Evolutionary conservation across 768 basidiomycete species (phyloP), one percentile per base, ranked within the genome.

Genomic region (Cantharellus anzutake): DNA sequence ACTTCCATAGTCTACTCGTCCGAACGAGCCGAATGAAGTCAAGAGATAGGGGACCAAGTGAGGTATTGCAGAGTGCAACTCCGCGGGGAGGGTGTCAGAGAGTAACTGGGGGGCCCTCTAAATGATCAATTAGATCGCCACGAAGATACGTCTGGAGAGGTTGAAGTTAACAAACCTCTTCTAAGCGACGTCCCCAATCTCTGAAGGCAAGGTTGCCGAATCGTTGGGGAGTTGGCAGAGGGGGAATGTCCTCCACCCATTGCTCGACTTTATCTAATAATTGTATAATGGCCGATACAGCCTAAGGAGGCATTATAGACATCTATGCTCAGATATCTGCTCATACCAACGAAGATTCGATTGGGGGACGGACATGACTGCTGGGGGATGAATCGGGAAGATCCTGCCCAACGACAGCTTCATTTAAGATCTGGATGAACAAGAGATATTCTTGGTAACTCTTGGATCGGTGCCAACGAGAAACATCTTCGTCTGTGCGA

Each of bases 201-300:
- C 92, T 75, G 66, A 97, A 98, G 0, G 88, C 83, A 16, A 92
- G 78, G 70, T 97, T 96, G 1, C 94, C 94, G 67, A 86, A 99
- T 5, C 91, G 77, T 64, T 96, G 93, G 3, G 84, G 78, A 4
- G 82, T 78, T 42, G 77, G 68, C 3, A 79, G 75, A 0, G 83
- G 80, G 2, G 92, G 92, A 4, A 92, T 84, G 37, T 83, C 81
- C 42, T 85, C 80, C 35, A 92, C 80, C 88, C 89, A 90, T 1
- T 63, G 62, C 63, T 82, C 79, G 48, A 96, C 70, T 5, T 74
- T 73, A 61, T 84, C 78, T 16, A 99, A 71, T 62, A 93, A 71
- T 3, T 65, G 56, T n/a, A 71, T 65, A 0, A 91, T 64, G 7
- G 77, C 69, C 53, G 68, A 66, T 3, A 69, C 63, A 4, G 63